A percentile compares a stretch with the other conserved stretches of the same genome.
Conservation (phyloP, 345 rosid genomes). For the Populus euphratica region DNA sequence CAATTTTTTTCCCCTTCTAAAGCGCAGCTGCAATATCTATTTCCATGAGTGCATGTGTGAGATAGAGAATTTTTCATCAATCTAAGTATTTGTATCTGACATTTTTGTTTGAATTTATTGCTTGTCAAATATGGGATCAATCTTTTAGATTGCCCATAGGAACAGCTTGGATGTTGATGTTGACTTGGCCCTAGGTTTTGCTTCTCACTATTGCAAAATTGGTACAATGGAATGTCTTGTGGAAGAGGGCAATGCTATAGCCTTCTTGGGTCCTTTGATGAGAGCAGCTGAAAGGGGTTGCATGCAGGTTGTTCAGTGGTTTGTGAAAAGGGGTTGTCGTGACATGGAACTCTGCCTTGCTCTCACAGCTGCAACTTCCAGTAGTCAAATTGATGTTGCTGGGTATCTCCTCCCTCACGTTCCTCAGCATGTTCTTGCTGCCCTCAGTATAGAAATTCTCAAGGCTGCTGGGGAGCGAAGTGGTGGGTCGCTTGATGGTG, state of each 20-base stretch:
- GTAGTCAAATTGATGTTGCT: constrained; percentile 79
- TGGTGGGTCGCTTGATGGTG: constrained; percentile 86
- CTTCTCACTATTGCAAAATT: constrained; percentile 85
- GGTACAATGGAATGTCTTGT: constrained; percentile 97
- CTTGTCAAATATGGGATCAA: constrained; percentile 7
- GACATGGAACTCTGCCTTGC: constrained; percentile 97
- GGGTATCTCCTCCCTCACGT: constrained; percentile 88
- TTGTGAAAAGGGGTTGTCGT: constrained; percentile 79
- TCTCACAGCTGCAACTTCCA: constrained; percentile 91
- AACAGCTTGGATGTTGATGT: constrained; percentile 98
- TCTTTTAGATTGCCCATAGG: constrained; percentile 80
- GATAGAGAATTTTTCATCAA: neutral
- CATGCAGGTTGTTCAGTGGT: constrained; percentile 94
- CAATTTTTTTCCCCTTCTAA: neutral
- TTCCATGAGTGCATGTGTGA: neutral
- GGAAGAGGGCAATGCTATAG: constrained; percentile 92
- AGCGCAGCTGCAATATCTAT: too few species aligned
- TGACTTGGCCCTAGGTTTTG: constrained; percentile 87
- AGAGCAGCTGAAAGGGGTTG: constrained; percentile 97
- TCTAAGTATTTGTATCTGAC: neutral
- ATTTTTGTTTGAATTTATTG: constrained; percentile 3
- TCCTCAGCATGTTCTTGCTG: constrained; percentile 79
- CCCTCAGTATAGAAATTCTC: constrained; percentile 87
- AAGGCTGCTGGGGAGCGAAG: constrained; percentile 96
- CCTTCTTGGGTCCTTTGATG: constrained; percentile 90